These are phyloP conservation scores for Collybiopsis luxurians DNA, from an alignment of 768 basidiomycete species.

Conservation along the genomic window DNA sequence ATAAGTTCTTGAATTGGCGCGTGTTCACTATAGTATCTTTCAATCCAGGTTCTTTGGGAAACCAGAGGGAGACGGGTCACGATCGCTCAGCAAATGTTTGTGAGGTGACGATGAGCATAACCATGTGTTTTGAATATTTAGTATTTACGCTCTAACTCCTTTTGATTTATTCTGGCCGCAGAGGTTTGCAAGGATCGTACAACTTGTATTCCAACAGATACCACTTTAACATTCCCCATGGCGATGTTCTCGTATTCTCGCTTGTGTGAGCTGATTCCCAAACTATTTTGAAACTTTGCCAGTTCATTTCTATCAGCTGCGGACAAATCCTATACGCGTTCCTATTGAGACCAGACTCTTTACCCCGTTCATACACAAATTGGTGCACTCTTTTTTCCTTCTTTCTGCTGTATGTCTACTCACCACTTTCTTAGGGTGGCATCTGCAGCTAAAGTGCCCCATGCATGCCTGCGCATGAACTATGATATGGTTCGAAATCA, in stretches of 20 bases:
- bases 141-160: neutral
- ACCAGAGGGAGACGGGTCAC: conserved; percentile 58
- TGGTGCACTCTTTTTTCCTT: conserved; percentile 46
- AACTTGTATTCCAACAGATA: conserved; percentile 71
- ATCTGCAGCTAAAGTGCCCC: conserved; percentile 62
- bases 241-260: conserved; percentile 79
- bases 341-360: conserved; percentile 76
- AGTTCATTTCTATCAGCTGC: conserved; percentile 42
- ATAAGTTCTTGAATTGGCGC: neutral
- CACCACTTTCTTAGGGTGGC: conserved; percentile 52
- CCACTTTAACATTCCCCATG: conserved; percentile 74
- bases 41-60: conserved; percentile 59
- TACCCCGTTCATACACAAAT: conserved; percentile 69
- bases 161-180: conserved; percentile 21
- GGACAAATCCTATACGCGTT: conserved; percentile 85
- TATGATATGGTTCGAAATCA: conserved; percentile 56
- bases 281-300: neutral
- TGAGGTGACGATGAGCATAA: conserved; percentile 61
- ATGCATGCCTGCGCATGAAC: conserved; percentile 60
- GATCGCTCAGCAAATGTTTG: conserved; percentile 87
- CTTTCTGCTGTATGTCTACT: neutral
- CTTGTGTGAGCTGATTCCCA: conserved; percentile 48
- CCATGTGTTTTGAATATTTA: no score
- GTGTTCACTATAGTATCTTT: neutral
- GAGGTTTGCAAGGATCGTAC: conserved; percentile 88